phyloP scores from a whole-genome alignment of 2,329 filamentous ascomycete species.

The Pseudogymnoascus sp. region DNA sequence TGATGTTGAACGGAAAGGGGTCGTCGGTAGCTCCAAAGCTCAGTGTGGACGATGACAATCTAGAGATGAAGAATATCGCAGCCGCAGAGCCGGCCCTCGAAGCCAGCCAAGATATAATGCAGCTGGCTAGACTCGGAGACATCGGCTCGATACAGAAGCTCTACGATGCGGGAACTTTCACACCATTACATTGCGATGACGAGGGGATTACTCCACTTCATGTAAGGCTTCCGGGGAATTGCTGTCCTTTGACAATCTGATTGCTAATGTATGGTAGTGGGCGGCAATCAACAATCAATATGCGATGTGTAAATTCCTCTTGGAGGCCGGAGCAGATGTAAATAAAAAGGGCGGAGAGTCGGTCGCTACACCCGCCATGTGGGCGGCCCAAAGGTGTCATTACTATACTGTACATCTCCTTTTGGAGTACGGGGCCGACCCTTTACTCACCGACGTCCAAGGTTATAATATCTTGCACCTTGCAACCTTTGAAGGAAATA shows the following conservation, averaged over 20 bases:
- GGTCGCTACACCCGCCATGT: slow-evolving; percentile 86
- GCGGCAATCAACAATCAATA: slow-evolving; percentile 98
- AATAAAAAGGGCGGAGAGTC: slow-evolving; percentile 96
- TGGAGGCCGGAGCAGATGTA: slow-evolving; percentile 70
- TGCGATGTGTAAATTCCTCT: slow-evolving; percentile 90
- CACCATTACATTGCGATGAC: slow-evolving; percentile 75
- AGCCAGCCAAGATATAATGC: slow-evolving; percentile 80
- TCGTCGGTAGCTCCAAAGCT: slow-evolving; percentile 46
- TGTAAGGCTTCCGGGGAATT: slow-evolving; percentile 46
- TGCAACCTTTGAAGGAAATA: slow-evolving; percentile 93
- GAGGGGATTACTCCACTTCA: slow-evolving; percentile 95
- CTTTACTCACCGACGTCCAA: slow-evolving; percentile 83
- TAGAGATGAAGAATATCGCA: slow-evolving; percentile 29
- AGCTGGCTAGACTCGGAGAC: slow-evolving; percentile 82
- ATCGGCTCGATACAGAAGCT: slow-evolving; percentile 79
- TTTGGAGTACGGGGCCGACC: slow-evolving; percentile 84
- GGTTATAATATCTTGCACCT: slow-evolving; percentile 98
- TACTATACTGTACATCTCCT: slow-evolving; percentile 95
- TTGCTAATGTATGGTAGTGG: slow-evolving; percentile 54
- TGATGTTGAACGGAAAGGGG: slow-evolving; percentile 48
- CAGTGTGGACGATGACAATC: slow-evolving; percentile 32
- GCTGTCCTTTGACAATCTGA: slow-evolving; percentile 1
- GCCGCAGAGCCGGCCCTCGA: slow-evolving; percentile 17
- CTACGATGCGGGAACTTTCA: slow-evolving; percentile 73
- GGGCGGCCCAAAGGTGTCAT: slow-evolving; percentile 93